Conservation (phyloP, 1,284 basidiomycete species). For the Cryptococcus hybrid region DNA sequence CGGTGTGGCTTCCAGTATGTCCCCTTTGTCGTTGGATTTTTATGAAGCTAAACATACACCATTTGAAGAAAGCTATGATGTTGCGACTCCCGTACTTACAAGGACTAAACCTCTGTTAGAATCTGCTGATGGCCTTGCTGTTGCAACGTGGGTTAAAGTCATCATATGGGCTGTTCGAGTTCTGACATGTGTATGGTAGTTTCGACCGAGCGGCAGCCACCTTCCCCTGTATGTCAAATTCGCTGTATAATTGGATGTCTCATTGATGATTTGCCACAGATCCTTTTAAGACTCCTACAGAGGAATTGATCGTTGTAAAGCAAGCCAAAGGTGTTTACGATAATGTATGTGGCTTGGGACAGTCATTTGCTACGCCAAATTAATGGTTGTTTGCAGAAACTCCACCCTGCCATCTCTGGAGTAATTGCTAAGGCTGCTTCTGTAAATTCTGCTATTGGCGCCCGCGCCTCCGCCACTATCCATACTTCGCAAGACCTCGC, state of each 20-base stretch:
- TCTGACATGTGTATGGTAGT: constrained; percentile 6
- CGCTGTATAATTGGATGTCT: constrained; percentile 1
- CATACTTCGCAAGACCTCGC: constrained; percentile 37
- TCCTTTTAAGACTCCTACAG: constrained; percentile 50
- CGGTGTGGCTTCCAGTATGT: constrained; percentile 41
- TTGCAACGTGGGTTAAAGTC: constrained; percentile 37
- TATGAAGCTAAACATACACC: neutral
- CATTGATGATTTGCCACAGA: constrained; percentile 16
- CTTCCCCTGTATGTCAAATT: constrained; percentile 44
- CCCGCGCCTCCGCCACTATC: constrained; percentile 39
- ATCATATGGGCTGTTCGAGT: neutral
- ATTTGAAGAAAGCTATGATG: constrained; percentile 38
- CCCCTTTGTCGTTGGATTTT: neutral
- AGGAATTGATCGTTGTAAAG: constrained; percentile 48
- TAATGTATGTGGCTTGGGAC: constrained; percentile 24
- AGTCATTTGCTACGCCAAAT: neutral
- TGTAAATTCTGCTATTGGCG: constrained; percentile 43
- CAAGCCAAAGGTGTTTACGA: constrained; percentile 49
- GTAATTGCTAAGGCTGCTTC: constrained; percentile 39
- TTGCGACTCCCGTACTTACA: constrained; percentile 44
- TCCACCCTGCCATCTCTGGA: constrained; percentile 40
- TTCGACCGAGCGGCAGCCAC: constrained; percentile 47
- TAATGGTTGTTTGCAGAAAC: constrained; percentile 20
- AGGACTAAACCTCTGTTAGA: constrained; percentile 46
- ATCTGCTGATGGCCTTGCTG: constrained; percentile 46